Base-by-base conservation (phyloP, 1,139 yeast genomes). In the Candida tunisiensis region DNA sequence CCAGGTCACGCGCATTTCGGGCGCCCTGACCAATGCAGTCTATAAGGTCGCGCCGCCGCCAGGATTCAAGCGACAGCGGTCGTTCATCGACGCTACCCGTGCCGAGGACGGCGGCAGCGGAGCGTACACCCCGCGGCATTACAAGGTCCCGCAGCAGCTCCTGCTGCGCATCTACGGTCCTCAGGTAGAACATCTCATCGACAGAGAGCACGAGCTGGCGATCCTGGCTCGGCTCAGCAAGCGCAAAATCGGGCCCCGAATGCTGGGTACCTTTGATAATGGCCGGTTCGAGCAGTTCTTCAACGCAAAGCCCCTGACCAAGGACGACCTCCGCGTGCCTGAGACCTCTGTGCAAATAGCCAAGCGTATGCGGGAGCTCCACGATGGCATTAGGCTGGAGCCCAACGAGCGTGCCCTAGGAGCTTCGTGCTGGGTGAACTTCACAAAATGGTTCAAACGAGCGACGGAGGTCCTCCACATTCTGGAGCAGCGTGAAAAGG, bases 281-380 rank as follows among this genome's bases (percentile, higher is more conserved):
- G 98, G 96, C 25, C 61, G 98, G 35, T 73, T 88, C 41, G 98
- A 88, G 51, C 93, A 83, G 51, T 88, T 74, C 45, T 57, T 88
- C 36, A 79, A 88, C 28, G 83, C 83, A 19, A 57, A 68, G 32
- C 74, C 95, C 1, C 61, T 88, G 36, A 68, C 72, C 26, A 74
- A 70, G 40, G 62, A 65, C 8, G 82, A 79, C 39, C 68, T 88
- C 31, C 64, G 92, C 45, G 71, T 73, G 37, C 72, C 79, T 34
- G 71, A 73, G 15, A 72, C 79, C 13, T 72, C 88, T 26, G 74
- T 75, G 37, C 79, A 80, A 59, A 74, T 88, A 37, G 95, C 94
- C 7, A 71, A 93, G 57, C 73, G 98, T 56, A 88, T 88, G 96
- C 75, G 88, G 42, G 96, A 88, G 41, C 62, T 88, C 34, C 98